Conservation (phyloP, 2,329 filamentous ascomycete genomes). For the Hypocreales sp. region DNA sequence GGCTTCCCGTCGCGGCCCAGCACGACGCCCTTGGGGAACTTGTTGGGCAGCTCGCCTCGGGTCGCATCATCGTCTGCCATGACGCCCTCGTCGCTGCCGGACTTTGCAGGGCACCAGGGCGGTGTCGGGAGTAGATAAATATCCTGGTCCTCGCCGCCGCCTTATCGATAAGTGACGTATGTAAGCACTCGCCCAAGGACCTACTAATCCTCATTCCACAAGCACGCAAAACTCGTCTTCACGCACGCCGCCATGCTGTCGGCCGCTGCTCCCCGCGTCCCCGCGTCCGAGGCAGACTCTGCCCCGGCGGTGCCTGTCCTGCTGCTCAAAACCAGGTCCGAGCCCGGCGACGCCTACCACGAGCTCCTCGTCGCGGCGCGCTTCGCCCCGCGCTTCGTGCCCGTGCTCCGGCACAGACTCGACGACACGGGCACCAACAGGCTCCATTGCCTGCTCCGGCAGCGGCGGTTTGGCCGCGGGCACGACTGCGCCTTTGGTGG, state of each 20-base stretch:
- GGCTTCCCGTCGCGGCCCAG: conserved; percentile 73
- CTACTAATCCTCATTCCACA: no score
- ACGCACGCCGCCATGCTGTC: conserved; percentile 1
- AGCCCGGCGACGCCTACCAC: conserved; percentile 56
- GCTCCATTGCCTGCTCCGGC: conserved; percentile 34
- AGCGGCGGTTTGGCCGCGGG: conserved; percentile 21
- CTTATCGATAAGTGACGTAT: no score
- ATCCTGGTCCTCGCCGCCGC: no score
- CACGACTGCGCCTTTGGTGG: conserved; percentile 44
- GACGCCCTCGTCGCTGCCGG: background rate
- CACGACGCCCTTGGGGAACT: conserved; percentile 55
- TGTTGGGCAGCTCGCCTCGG: conserved; percentile 28
- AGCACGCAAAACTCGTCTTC: no score
- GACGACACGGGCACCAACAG: conserved; percentile 39
- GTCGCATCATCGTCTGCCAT: conserved; percentile 22
- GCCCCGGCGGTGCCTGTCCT: conserved; percentile 33
- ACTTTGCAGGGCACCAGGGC: no score
- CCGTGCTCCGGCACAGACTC: conserved; percentile 60
- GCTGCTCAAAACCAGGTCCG: conserved; percentile 64
- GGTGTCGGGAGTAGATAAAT: no score
- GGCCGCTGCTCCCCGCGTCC: background rate
- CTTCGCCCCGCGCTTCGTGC: conserved; percentile 56
- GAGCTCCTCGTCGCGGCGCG: conserved; percentile 38
- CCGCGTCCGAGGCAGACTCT: background rate
- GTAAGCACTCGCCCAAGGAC: no score